Evolutionary conservation across 1,284 basidiomycete genomes (phyloP), one percentile per base, ranked within the genome.

Genomic region (Caloboletus firmus): DNA sequence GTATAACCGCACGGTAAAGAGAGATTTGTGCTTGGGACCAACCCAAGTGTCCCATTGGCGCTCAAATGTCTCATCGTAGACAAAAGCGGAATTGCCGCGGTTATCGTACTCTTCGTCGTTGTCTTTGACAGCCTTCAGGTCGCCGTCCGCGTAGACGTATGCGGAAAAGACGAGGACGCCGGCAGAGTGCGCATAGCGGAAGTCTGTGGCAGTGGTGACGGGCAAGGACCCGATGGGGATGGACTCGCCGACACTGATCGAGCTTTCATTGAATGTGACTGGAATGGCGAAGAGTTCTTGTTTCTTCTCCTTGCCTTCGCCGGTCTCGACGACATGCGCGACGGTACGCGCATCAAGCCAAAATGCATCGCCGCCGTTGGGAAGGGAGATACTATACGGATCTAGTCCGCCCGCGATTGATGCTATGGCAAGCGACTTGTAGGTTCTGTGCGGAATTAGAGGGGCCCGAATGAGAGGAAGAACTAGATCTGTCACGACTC

Each of bases 31-130:
- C 66, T 92, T 94, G 10, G 84, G 85, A 3, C 82, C 82, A 37
- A 81, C 76, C 92, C 93, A 96, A 5, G 83, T 86, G 71, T 95
- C 93, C 94, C 94, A 97, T 61, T 96, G 93, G 24, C 93, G 79
- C 39, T 84, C 85, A 65, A 83, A 92, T 2, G 82, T 79, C 45
- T 80, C 74, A 60, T 96, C 92, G 67, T 89, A 96, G 0, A 95
- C 89, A 60, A 81, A 76, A 2, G 89, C 93, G 1, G 80, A 79
- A 58, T 84, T 82, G 4, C 90, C 91, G 11, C 91, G 78, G 54
- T 83, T 78, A 55, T 85, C 84, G 75, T 84, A 92, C 45, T 74
- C 78, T 60, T 86, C 76, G 64, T 95, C 90, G 58, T 87, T 78
- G 57, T 82, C 76, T 56, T 77, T 81, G 13, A 87, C 85, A 7